Evolutionary conservation across 495 filamentous ascomycete genomes (phyloP).

Genomic region (Podospora fimiseda): DNA sequence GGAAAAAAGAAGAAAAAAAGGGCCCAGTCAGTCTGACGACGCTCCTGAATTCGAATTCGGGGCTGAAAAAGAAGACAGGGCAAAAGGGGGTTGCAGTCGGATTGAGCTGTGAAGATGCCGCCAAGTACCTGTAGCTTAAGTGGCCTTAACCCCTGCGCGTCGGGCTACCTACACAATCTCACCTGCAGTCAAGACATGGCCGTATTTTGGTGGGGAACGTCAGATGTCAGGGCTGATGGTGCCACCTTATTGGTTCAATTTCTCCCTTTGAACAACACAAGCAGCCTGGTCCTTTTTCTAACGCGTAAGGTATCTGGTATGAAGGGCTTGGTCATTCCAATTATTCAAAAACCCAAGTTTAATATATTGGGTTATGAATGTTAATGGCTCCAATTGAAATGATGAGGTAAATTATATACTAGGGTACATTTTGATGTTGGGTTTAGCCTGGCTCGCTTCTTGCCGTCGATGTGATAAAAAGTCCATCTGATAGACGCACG

Average conservation of each 20-base stretch:
- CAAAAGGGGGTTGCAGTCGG: constrained; percentile 25
- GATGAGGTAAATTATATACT: background rate
- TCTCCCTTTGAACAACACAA: no score
- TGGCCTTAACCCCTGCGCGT: constrained; percentile 24
- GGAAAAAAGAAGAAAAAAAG: constrained; percentile 11
- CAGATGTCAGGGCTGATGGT: background rate
- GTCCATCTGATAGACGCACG: background rate
- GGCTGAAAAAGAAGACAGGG: constrained; percentile 8
- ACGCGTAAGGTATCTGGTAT: no score
- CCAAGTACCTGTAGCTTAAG: constrained; percentile 19
- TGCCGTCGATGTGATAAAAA: no score
- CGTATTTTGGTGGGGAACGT: background rate
- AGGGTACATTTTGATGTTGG: no score
- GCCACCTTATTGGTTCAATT: background rate
- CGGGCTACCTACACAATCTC: constrained; percentile 1
- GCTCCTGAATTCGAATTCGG: constrained; percentile 14
- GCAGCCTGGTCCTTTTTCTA: no score
- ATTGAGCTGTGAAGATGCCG: background rate
- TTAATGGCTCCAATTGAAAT: no score
- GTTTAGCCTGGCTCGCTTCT: no score
- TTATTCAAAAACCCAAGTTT: no score
- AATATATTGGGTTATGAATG: background rate
- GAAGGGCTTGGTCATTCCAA: no score
- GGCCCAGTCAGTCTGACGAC: constrained; percentile 9
- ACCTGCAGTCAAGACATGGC: constrained; percentile 7